These are phyloP conservation scores for Cardamine occulta DNA, from an alignment of 345 rosid species.

Conservation along the genomic window DNA sequence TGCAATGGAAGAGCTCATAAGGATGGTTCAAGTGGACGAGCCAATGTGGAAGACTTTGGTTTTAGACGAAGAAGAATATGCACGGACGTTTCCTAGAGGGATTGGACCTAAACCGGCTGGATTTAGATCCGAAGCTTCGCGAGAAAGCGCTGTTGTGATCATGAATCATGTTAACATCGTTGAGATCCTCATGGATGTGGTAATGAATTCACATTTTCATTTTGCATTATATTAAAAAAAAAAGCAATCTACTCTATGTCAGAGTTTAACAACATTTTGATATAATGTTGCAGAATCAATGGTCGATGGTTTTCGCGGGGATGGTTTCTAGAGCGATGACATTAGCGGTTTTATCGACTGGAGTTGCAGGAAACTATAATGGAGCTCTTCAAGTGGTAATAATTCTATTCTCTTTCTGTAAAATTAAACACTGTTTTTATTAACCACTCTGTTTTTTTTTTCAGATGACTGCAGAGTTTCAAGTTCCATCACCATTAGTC, in stretches of 20 bases:
- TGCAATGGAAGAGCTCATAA: constrained; percentile 88
- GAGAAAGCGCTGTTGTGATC: constrained; percentile 77
- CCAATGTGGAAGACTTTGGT: constrained; percentile 63
- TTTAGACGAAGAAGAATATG: constrained; percentile 75
- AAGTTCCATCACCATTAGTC: constrained; percentile 83
- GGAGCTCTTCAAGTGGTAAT: constrained; percentile 94
- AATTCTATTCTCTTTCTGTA: background rate
- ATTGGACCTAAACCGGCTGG: constrained; percentile 77
- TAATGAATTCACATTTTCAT: constrained; percentile 17
- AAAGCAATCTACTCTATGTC: background rate
- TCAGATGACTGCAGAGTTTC: constrained; percentile 95
- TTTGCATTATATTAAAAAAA: background rate
- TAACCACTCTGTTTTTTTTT: constrained; percentile 21
- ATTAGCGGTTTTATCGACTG: constrained; percentile 78
- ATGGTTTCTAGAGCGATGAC: constrained; percentile 85
- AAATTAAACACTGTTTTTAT: background rate
- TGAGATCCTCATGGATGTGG: constrained; percentile 95
- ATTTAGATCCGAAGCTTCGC: constrained; percentile 74
- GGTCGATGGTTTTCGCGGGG: constrained; percentile 81
- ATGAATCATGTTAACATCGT: constrained; percentile 88
- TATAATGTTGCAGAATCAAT: constrained; percentile 61
- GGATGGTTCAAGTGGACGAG: constrained; percentile 87
- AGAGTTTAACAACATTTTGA: background rate
- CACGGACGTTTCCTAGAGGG: constrained; percentile 70
- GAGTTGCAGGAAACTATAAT: constrained; percentile 85